Conservation (phyloP, 768 basidiomycete genomes). For the Podaxis sp. region DNA sequence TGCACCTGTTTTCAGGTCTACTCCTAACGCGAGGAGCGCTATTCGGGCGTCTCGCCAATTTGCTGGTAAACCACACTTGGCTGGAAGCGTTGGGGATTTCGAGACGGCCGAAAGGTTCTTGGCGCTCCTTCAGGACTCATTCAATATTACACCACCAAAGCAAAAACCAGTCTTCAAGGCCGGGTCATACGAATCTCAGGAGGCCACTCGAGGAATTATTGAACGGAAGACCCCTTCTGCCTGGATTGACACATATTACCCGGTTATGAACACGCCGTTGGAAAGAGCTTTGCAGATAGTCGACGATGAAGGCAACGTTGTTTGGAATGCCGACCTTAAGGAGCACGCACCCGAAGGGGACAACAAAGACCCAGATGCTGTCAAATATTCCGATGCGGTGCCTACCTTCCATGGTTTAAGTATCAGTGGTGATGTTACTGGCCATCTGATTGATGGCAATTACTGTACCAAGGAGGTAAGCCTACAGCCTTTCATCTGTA, state of each 20-base stretch:
- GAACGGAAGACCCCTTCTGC: conserved; percentile 50
- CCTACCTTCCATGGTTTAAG: conserved; percentile 86
- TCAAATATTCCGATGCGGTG: conserved; percentile 60
- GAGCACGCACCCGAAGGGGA: conserved; percentile 49
- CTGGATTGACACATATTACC: conserved; percentile 90
- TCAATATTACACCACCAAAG: conserved; percentile 46
- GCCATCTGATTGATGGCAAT: conserved; percentile 72
- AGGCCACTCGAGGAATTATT: conserved; percentile 59
- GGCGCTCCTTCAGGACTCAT: conserved; percentile 61
- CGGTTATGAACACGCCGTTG: conserved; percentile 78
- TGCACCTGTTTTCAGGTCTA: background rate
- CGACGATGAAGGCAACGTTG: background rate
- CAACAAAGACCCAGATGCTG: conserved; percentile 70
- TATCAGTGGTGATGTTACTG: conserved; percentile 69
- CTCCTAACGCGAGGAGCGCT: conserved; percentile 37
- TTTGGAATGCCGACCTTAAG: conserved; percentile 52
- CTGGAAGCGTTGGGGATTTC: conserved; percentile 60
- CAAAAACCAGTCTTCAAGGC: conserved; percentile 63
- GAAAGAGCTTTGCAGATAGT: conserved; percentile 48
- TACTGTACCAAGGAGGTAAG: conserved; percentile 67
- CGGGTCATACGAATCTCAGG: conserved; percentile 65
- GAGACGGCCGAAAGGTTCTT: conserved; percentile 67
- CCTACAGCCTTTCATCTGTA: background rate
- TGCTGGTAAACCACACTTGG: conserved; percentile 70
- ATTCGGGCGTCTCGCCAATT: conserved; percentile 53